A percentile compares a stretch with the other conserved stretches of the same genome.
phyloP scores from a whole-genome alignment of 306 rosid species.

The Vigna mungo region DNA sequence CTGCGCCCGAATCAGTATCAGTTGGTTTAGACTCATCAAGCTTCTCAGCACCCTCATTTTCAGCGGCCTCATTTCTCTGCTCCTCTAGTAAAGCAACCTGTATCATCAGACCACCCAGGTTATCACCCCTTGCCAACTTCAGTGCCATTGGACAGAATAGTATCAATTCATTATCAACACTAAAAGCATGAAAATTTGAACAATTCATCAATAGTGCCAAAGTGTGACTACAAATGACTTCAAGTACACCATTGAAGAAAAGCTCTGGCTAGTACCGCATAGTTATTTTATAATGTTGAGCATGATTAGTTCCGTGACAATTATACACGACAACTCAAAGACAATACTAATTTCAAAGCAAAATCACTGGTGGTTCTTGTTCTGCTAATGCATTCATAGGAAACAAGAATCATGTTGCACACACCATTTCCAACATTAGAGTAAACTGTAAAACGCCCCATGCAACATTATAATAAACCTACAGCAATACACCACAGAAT shows the following conservation, averaged over 20 bases:
- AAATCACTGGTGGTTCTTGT: constrained; percentile 11
- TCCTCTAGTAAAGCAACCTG: constrained; percentile 95
- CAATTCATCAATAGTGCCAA: constrained; percentile 28
- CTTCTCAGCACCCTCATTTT: constrained; percentile 67
- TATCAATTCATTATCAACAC: constrained; percentile 4
- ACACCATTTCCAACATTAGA: constrained; percentile 19
- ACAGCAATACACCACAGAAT: not conserved
- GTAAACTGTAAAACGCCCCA: constrained; percentile 1
- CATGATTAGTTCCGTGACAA: constrained; percentile 4
- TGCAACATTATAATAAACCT: constrained; percentile 10
- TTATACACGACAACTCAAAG: not conserved
- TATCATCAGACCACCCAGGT: constrained; percentile 45
- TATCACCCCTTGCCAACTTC: constrained; percentile 34
- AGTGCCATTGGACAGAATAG: constrained; percentile 27
- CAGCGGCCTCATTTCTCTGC: constrained; percentile 69
- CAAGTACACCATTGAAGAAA: constrained; percentile 19
- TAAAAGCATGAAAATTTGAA: not conserved
- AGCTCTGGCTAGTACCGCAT: constrained; percentile 18
- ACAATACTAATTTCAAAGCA: constrained; percentile 20
- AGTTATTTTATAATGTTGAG: constrained; percentile 14
- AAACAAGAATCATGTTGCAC: constrained; percentile 1
- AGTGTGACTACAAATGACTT: not conserved
- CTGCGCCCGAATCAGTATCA: constrained; percentile 57
- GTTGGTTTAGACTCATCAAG: constrained; percentile 66
- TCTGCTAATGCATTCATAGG: not conserved